Evolutionary conservation across 768 basidiomycete species (phyloP).

Genomic region (Daedaleopsis nitida): DNA sequence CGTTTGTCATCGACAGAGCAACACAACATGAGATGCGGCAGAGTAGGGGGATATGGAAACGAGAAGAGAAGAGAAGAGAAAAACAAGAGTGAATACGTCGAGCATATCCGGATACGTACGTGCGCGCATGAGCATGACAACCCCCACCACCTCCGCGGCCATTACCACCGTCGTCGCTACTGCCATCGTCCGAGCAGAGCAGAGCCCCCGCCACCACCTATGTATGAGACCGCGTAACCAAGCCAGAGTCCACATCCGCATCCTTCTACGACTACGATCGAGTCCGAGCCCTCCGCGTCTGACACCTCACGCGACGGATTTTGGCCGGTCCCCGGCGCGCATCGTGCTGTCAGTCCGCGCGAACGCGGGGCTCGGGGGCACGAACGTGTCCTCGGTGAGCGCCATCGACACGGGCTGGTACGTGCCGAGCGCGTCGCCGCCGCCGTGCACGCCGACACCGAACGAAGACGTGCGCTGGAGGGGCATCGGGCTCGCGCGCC

Average conservation of each 20-base stretch:
- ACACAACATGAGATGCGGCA: conserved; percentile 16
- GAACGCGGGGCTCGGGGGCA: conserved; percentile 38
- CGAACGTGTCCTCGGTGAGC: conserved; percentile 39
- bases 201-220: too few relatives aligned
- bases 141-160: too few relatives aligned
- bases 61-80: background rate
- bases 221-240: too few relatives aligned
- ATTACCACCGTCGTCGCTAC: background rate
- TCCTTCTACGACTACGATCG: background rate
- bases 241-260: background rate
- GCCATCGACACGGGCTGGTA: conserved; percentile 76
- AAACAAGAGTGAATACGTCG: background rate
- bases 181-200: too few relatives aligned
- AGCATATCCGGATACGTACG: background rate
- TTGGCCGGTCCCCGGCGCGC: conserved; percentile 40
- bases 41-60: background rate
- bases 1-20: conserved; percentile 20
- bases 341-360: conserved; percentile 21
- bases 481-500: conserved; percentile 60
- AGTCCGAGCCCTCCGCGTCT: background rate
- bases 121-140: conserved; percentile 5
- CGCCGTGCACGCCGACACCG: conserved; percentile 2
- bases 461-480: conserved; percentile 41
- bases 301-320: conserved; percentile 40
- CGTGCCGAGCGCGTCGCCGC: conserved; percentile 28